Base-by-base conservation (phyloP, 2,329 filamentous ascomycete genomes). In the Leptographium flavum region DNA sequence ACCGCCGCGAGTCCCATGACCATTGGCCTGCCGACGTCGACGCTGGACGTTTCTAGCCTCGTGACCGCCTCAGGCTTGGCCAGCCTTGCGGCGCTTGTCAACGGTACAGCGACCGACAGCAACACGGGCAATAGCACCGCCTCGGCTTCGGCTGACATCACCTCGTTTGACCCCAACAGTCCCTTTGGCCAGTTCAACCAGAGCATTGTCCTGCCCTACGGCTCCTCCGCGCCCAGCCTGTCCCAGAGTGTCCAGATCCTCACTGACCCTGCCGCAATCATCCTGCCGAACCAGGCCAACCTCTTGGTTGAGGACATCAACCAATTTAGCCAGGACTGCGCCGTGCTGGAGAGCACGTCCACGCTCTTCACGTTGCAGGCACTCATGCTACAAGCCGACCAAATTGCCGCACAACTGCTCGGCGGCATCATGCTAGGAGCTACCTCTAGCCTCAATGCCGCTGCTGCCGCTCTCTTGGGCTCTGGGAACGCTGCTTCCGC, bases 201-300 rank as follows among this genome's bases (percentile, higher is more conserved):
- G 51, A 57, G 52, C 43, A 37, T 64, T 45, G 57, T 64, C 47
- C 56, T 64, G 42, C 60, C 61, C 8, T 56, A 56, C 50, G 60
- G 56, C 41, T 55, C 56, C 15, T 49, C 53, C 15, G 55, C 59
- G 5, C 59, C 59, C 8, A 51, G 52, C 15, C 52, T 57, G 31
- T 49, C 54, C 23, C 50, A 53, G 25, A 46, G 53, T 6, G 59
- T 57, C 28, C 53, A 61, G 43, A 50, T 63, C 39, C 58, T 65
- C 44, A 50, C 52, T 6, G 63, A 64, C 49, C 63, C 63, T 9
- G 63, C 63, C 17, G 53, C 55, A 41, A 64, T 65, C 47, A 63
- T 65, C 47, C 51, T 63, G 23, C 54, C 60, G 3, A 51, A 53
- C 49, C 58, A 61, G 52, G 46, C 49, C 23, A 49, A 46, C 43